Evolutionary conservation across 768 basidiomycete species (phyloP), one percentile per base, ranked within the genome.

Genomic region (Erythrobasidium yunnanense): DNA sequence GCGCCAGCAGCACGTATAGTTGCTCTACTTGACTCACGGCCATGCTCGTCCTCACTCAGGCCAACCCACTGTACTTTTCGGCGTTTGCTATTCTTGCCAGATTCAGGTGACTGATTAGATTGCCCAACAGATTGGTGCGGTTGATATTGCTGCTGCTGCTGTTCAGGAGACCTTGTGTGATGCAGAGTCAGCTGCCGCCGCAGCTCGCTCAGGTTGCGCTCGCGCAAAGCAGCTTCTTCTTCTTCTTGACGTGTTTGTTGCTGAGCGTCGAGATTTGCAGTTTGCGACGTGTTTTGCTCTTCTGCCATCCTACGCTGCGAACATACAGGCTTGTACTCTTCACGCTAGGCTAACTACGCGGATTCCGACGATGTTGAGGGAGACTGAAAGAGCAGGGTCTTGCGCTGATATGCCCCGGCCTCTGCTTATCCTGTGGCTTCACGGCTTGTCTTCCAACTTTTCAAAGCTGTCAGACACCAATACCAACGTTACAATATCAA

Each of bases 1-100:
- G 33, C 29, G 8, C 5, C 18, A 6, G n/a, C 22, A 32, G n/a
- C 46, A 11, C 29, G 18, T 42, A 27, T 15, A 23, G 20, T 30
- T 23, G 22, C 18, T 27, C 25, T 8, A 35, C 56, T 34, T 35
- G 33, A 51, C 60, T 51, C n/a, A 63, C 60, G 46, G 20, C n/a
- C 32, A 2, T 38, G 45, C n/a, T 49, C 60, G 17, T 63, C 47
- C 25, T 46, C 60, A 23, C 13, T 51, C 27, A 63, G 32, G 25
- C 60, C 60, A 22, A 63, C 49, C 60, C 60, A 63, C 30, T 63
- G 60, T 30, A 63, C 60, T 22, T 30, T 30, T 22, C 47, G 2
- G 5, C 56, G 56, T 15, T 25, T 45, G 15, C 56, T n/a, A 42
- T 42, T n/a, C n/a, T 42, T 42, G 38, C 38, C n/a, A 42, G 38